A percentile compares a stretch with the other conserved stretches of the same genome.
Conservation (phyloP, 495 filamentous ascomycete genomes). For the Aspergillus wentii region DNA sequence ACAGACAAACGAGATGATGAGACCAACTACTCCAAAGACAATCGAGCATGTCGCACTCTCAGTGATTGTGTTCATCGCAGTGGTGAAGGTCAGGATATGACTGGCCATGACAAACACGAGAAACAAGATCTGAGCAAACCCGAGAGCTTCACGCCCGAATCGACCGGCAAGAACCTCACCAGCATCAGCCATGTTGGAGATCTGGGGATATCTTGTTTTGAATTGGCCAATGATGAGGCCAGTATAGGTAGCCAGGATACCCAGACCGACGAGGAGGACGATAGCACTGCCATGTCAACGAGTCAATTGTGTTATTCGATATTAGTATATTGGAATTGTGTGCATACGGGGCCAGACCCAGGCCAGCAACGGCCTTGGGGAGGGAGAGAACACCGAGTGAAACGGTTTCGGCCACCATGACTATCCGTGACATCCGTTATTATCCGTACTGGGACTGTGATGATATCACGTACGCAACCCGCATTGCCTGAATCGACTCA, state of each 20-base stretch:
- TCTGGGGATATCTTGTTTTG: slow-evolving; percentile 65
- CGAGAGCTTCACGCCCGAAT: slow-evolving; percentile 61
- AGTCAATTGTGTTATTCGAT: too few relatives aligned
- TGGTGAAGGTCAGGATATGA: slow-evolving; percentile 71
- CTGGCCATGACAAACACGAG: slow-evolving; percentile 74
- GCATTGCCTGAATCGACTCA: slow-evolving; percentile 45
- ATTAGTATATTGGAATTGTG: too few relatives aligned
- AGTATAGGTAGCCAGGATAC: slow-evolving; percentile 69
- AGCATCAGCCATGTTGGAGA: slow-evolving; percentile 69
- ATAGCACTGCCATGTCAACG: slow-evolving; percentile 57
- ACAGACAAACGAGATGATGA: slow-evolving; percentile 57
- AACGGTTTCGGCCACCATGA: slow-evolving; percentile 71
- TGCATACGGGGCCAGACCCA: slow-evolving; percentile 55
- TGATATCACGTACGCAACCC: too few relatives aligned
- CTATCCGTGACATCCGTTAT: too few relatives aligned
- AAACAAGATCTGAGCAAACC: slow-evolving; percentile 59
- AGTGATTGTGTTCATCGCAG: slow-evolving; percentile 68
- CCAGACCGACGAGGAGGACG: slow-evolving; percentile 59
- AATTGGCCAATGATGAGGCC: slow-evolving; percentile 76
- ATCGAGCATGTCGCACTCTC: slow-evolving; percentile 65
- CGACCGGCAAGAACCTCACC: slow-evolving; percentile 59
- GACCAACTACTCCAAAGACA: slow-evolving; percentile 62
- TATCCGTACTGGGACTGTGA: too few relatives aligned
- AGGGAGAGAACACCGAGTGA: slow-evolving; percentile 66
- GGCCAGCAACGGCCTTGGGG: slow-evolving; percentile 56